These are phyloP conservation scores for Sugiyamaella castrensis DNA, from an alignment of 1,139 yeast species.

Conservation along the genomic window DNA sequence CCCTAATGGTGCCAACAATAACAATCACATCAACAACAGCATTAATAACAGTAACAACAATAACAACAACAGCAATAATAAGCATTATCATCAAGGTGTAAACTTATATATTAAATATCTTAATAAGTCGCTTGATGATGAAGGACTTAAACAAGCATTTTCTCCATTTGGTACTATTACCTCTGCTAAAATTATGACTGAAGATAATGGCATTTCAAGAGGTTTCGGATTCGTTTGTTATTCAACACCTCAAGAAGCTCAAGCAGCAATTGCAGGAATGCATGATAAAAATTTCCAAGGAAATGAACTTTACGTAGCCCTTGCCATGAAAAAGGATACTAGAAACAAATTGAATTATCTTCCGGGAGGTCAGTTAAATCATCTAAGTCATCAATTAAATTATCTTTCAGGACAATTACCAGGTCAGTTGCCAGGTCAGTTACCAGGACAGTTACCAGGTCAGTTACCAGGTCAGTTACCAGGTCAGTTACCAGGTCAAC, in stretches of 20 bases:
- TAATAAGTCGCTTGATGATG: slow-evolving; percentile 80
- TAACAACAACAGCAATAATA: slow-evolving; percentile 35
- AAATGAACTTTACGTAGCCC: slow-evolving; percentile 86
- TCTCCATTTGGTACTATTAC: slow-evolving; percentile 83
- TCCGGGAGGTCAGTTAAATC: background rate
- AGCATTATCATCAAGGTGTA: slow-evolving; percentile 77
- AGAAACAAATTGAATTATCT: slow-evolving; percentile 6
- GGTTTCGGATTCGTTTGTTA: slow-evolving; percentile 95
- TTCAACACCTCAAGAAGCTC: slow-evolving; percentile 89
- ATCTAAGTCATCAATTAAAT: slow-evolving; percentile 5
- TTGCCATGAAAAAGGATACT: slow-evolving; percentile 83
- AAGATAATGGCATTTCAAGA: slow-evolving; percentile 80
- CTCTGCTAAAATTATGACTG: slow-evolving; percentile 87
- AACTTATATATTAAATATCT: slow-evolving; percentile 88
- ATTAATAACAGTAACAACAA: too few species aligned
- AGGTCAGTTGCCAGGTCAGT: slow-evolving; percentile 3
- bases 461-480: background rate
- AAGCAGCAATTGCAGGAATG: slow-evolving; percentile 88
- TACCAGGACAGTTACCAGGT: background rate
- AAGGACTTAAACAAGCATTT: slow-evolving; percentile 75
- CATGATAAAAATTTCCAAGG: slow-evolving; percentile 84
- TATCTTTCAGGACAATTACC: slow-evolving; percentile 4
- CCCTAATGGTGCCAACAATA: too few species aligned
- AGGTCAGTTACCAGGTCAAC: too few species aligned
- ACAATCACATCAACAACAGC: too few species aligned